phyloP scores from a whole-genome alignment of 805 yeast species.

The Jamesozyma gamospora region DNA sequence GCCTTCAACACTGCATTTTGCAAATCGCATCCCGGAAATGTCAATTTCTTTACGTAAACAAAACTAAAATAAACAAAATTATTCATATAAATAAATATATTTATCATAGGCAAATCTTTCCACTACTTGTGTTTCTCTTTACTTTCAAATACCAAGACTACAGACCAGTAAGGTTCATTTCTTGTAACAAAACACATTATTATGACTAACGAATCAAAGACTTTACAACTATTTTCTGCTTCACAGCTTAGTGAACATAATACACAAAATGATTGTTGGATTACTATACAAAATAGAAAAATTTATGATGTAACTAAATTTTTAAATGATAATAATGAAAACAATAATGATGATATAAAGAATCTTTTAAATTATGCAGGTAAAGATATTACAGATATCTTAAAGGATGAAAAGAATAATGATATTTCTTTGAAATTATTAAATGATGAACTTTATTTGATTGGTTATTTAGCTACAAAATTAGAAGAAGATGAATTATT shows the following conservation, averaged over 20 bases:
- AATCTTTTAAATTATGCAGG: conserved; percentile 64
- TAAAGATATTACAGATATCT: conserved; percentile 62
- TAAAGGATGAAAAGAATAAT: conserved; percentile 42
- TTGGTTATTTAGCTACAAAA: conserved; percentile 75
- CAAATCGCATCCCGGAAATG: too few relatives aligned
- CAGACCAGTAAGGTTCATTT: too few relatives aligned
- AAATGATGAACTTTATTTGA: conserved; percentile 62
- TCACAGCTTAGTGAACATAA: conserved; percentile 45
- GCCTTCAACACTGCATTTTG: too few relatives aligned
- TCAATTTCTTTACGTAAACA: too few relatives aligned
- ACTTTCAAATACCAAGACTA: too few relatives aligned
- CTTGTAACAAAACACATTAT: too few relatives aligned
- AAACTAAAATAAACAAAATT: too few relatives aligned
- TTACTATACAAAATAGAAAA: conserved; percentile 66
- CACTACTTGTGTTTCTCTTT: too few relatives aligned
- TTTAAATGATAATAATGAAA: conserved; percentile 51
- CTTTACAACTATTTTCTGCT: conserved; percentile 53
- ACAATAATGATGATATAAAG: conserved; percentile 45
- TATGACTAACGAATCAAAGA: conserved; percentile 13
- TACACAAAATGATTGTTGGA: conserved; percentile 57
- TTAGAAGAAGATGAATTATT: conserved; percentile 68
- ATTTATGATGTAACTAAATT: conserved; percentile 68
- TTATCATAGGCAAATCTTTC: too few relatives aligned
- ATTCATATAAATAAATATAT: too few relatives aligned
- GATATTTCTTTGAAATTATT: conserved; percentile 18